Evolutionary conservation across 2,329 filamentous ascomycete species (phyloP).

Genomic region (Trichoderma aggressivum): DNA sequence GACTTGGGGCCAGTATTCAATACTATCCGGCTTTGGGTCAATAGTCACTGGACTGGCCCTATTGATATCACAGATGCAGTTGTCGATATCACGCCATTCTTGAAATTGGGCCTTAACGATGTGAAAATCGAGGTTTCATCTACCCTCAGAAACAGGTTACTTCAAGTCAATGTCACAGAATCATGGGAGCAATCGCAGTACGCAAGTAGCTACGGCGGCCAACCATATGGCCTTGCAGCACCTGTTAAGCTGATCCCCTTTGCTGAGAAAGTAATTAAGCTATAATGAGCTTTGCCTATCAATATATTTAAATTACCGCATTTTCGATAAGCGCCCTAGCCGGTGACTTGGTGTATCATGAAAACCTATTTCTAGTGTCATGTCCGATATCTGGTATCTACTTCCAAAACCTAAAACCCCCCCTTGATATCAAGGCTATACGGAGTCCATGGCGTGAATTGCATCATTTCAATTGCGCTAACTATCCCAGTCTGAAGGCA

Average conservation of each 20-base stretch:
- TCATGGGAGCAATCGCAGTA: slow-evolving; percentile 6
- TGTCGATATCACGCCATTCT: neutral
- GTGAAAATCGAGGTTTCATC: slow-evolving; percentile 3
- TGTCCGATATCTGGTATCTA: neutral
- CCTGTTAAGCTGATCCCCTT: neutral
- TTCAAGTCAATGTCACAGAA: slow-evolving; percentile 7
- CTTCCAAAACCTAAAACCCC: neutral
- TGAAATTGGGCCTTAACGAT: neutral
- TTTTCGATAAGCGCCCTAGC: neutral
- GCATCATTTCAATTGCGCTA: neutral
- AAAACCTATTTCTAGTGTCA: neutral
- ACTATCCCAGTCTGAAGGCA: neutral
- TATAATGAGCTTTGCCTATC: neutral
- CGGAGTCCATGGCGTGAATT: neutral
- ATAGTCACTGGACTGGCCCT: neutral
- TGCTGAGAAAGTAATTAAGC: neutral
- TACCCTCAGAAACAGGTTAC: neutral
- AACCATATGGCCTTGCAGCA: neutral
- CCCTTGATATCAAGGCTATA: neutral
- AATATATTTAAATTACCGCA: neutral
- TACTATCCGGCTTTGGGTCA: slow-evolving; percentile 1
- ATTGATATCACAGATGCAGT: slow-evolving; percentile 5
- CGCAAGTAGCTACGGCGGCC: neutral
- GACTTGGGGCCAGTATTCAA: slow-evolving; percentile 1
- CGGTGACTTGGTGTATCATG: neutral